These are phyloP conservation scores for Penicillium frequentans DNA, from an alignment of 2,329 filamentous ascomycete species.

Conservation along the genomic window DNA sequence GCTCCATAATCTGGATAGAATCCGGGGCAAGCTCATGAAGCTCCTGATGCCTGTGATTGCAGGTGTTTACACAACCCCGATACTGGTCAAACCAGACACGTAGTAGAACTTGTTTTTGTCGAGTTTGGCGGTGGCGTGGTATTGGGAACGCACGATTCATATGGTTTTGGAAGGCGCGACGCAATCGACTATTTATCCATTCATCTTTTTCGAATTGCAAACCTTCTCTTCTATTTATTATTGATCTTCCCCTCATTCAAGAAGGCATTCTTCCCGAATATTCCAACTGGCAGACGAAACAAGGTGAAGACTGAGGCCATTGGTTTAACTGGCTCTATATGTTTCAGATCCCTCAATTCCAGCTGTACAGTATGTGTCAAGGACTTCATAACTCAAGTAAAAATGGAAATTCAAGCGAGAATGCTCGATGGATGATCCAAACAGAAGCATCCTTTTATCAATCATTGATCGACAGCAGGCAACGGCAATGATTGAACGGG, in stretches of 20 bases:
- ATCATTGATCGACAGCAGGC: neutral
- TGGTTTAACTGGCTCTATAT: neutral
- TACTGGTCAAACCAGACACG: neutral
- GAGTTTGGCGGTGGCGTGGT: too few relatives aligned
- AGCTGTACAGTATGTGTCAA: neutral
- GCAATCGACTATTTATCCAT: too few relatives aligned
- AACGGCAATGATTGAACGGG: neutral
- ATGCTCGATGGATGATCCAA: neutral
- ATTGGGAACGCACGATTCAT: too few relatives aligned
- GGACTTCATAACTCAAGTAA: neutral
- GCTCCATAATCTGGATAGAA: neutral
- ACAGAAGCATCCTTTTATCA: neutral
- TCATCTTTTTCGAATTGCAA: too few relatives aligned
- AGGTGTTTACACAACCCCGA: neutral
- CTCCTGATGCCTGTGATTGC: neutral
- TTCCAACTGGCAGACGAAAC: too few relatives aligned
- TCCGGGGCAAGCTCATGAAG: neutral
- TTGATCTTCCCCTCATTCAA: too few relatives aligned
- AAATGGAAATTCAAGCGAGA: neutral
- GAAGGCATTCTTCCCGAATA: too few relatives aligned
- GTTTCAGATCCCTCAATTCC: neutral
- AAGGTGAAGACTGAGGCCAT: neutral
- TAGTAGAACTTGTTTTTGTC: too few relatives aligned
- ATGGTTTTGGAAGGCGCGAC: too few relatives aligned
- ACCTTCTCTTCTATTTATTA: too few relatives aligned